Evolutionary conservation across 2,329 filamentous ascomycete genomes (phyloP), one percentile per base, ranked within the genome.

Genomic region (Lecanicillium sp.): DNA sequence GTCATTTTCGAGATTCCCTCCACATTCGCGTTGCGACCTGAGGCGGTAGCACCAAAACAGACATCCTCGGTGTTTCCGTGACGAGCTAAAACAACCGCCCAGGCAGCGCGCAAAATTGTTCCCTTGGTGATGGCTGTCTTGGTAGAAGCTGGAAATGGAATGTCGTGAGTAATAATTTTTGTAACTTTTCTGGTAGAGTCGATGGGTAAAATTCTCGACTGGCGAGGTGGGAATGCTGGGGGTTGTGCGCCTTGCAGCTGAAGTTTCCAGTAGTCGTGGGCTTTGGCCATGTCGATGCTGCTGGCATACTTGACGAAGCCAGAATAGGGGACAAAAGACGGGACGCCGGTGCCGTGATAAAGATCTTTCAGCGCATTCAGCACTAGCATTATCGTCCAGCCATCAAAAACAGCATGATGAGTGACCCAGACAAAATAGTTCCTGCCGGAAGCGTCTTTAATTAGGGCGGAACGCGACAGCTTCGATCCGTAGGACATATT

Each of bases 301-400:
- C 40, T 41, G 11, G 15, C 43, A 17, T 51, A 49, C 17, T 53
- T 51, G 32, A 54, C 47, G n/a, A 54, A 53, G 6, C 38, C 38
- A 10, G 38, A 41, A 17, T 41, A 41, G 12, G 38, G 38, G n/a
- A 14, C 24, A 41, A 41, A 41, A 17, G 23, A 12, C 6, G 38
- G 38, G 24, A 12, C 20, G 38, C 23, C 12, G n/a, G n/a, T 29
- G 5, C 26, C n/a, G 35, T 29, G 29, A 21, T 21, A 23, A 5
- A 53, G 36, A 14, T 44, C 29, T 35, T 37, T 46, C 8, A 53
- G 17, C 21, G 42, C 41, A 29, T 41, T 41, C 21, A 41, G 38
- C 9, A 41, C 24, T 9, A 50, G 40, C 17, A 29, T 33, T 6
- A 50, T 36, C 0, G 48, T 39, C 38, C 38, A 44, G 24, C 46